Percentiles rank a stretch among this genome's conserved stretches.
Evolutionary conservation across 1,284 basidiomycete species (phyloP).

Genomic region (Pascua sp.): DNA sequence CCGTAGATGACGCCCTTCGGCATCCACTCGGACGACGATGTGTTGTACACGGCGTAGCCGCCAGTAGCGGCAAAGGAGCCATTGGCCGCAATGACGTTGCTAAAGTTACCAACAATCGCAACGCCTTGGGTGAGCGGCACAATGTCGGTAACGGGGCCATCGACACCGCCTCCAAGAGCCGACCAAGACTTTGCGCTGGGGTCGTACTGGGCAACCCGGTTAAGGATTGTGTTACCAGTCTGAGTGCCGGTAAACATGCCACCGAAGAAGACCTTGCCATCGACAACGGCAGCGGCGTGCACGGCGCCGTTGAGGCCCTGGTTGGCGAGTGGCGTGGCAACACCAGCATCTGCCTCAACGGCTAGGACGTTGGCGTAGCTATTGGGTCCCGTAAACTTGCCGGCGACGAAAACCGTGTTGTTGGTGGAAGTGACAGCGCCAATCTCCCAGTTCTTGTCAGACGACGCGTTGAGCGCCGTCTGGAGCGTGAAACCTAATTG

Average conservation of each 20-base stretch:
- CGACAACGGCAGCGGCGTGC: slow-evolving; percentile 61
- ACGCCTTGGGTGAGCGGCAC: slow-evolving; percentile 55
- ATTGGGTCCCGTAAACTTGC: slow-evolving; percentile 64
- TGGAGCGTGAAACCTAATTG: slow-evolving; percentile 60
- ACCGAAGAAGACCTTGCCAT: slow-evolving; percentile 70
- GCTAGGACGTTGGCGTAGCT: slow-evolving; percentile 67
- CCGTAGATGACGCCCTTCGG: slow-evolving; percentile 70
- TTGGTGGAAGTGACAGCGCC: slow-evolving; percentile 62
- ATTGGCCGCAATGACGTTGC: slow-evolving; percentile 53
- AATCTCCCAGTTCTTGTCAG: slow-evolving; percentile 52
- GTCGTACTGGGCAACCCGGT: slow-evolving; percentile 73
- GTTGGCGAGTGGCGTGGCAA: slow-evolving; percentile 53
- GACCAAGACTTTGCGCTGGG: slow-evolving; percentile 65
- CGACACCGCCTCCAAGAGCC: slow-evolving; percentile 68
- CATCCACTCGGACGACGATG: slow-evolving; percentile 63
- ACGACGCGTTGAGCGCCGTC: slow-evolving; percentile 36
- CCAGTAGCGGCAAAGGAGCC: slow-evolving; percentile 53
- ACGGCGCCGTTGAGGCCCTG: slow-evolving; percentile 74
- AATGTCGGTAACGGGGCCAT: slow-evolving; percentile 68
- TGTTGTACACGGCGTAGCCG: slow-evolving; percentile 76
- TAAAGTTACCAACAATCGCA: slow-evolving; percentile 73
- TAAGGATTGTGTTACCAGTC: slow-evolving; percentile 57
- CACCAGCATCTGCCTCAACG: slow-evolving; percentile 58
- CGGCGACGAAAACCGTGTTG: slow-evolving; percentile 68
- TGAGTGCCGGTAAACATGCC: slow-evolving; percentile 75